Conservation (phyloP, 768 basidiomycete species). For the Tremella yokohamensis region DNA sequence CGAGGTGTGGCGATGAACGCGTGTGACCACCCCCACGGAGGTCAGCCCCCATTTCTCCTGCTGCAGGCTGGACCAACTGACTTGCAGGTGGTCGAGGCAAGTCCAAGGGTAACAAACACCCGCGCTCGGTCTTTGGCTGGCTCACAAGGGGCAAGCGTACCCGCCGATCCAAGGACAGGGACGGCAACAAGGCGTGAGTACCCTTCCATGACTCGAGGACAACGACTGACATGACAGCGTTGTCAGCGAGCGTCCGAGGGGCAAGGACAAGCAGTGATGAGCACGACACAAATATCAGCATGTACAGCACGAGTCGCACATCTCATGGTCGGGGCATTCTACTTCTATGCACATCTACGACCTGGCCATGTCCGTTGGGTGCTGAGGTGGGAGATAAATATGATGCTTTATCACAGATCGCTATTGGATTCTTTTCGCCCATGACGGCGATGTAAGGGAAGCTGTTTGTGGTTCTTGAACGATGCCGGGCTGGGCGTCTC, state of each 20-base stretch:
- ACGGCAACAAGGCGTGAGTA: conserved; percentile 65
- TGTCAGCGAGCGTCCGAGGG: conserved; percentile 46
- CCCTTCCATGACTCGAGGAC: neutral
- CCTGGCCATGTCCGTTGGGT: too few species aligned
- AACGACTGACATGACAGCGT: conserved; percentile 27
- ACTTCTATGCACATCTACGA: too few species aligned
- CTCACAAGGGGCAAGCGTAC: conserved; percentile 88
- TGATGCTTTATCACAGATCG: too few species aligned
- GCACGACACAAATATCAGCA: too few species aligned
- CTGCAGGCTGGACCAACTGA: neutral
- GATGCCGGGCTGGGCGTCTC: too few species aligned
- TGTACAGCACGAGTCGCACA: too few species aligned
- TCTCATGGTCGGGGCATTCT: too few species aligned
- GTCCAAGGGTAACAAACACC: conserved; percentile 92
- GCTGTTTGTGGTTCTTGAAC: too few species aligned
- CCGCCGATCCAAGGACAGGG: conserved; percentile 77
- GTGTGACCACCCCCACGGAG: conserved; percentile 74
- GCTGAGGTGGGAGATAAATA: too few species aligned
- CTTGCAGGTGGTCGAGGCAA: conserved; percentile 83
- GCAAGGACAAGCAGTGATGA: conserved; percentile 30
- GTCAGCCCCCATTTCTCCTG: conserved; percentile 6
- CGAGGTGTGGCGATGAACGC: conserved; percentile 98
- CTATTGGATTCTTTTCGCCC: too few species aligned
- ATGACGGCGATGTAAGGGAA: too few species aligned
- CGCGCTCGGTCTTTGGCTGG: conserved; percentile 89